Evolutionary conservation across 192 early-diverging fungal species (phyloP).

Genomic region (Geranomyces variabilis): DNA sequence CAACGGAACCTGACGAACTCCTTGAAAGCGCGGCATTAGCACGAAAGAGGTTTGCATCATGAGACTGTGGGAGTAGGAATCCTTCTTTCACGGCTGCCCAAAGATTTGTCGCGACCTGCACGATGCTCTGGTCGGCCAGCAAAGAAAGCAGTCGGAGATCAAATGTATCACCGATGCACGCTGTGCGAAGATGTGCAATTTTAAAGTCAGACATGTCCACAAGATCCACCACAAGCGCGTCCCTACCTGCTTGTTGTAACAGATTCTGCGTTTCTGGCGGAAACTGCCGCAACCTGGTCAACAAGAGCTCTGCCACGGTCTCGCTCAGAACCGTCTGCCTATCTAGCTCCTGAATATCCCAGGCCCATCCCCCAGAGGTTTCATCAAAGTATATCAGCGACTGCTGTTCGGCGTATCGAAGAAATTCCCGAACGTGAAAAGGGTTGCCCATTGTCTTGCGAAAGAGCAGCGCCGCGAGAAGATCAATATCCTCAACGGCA

Average conservation of each 20-base stretch:
- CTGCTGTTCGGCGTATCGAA: slow-evolving; percentile 39
- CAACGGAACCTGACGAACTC: slow-evolving; percentile 30
- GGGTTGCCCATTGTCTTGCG: slow-evolving; percentile 54
- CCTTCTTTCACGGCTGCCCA: slow-evolving; percentile 38
- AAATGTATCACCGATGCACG: slow-evolving; percentile 43
- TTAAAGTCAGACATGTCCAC: too few relatives aligned
- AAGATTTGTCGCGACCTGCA: slow-evolving; percentile 23
- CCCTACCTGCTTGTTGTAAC: slow-evolving; percentile 48
- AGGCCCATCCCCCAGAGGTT: slow-evolving; percentile 46
- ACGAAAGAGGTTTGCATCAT: slow-evolving; percentile 9
- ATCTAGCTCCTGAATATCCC: slow-evolving; percentile 50
- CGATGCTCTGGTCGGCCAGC: slow-evolving; percentile 9
- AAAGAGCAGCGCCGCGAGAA: slow-evolving; percentile 44
- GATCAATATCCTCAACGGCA: slow-evolving; percentile 29
- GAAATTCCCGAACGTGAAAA: slow-evolving; percentile 44
- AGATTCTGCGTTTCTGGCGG: slow-evolving; percentile 33
- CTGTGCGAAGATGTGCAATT: slow-evolving; percentile 15
- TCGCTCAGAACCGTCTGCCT: slow-evolving; percentile 41
- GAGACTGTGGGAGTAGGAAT: slow-evolving; percentile 27
- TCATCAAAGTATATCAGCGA: slow-evolving; percentile 48
- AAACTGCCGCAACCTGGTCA: slow-evolving; percentile 39
- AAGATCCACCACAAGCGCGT: neutral
- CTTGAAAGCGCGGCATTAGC: slow-evolving; percentile 1
- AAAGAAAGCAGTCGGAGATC: slow-evolving; percentile 33
- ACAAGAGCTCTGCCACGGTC: slow-evolving; percentile 46